These are phyloP conservation scores for Skeletonema marinoi DNA, from an alignment of 108 stramenopile genomes.

Conservation along the genomic window DNA sequence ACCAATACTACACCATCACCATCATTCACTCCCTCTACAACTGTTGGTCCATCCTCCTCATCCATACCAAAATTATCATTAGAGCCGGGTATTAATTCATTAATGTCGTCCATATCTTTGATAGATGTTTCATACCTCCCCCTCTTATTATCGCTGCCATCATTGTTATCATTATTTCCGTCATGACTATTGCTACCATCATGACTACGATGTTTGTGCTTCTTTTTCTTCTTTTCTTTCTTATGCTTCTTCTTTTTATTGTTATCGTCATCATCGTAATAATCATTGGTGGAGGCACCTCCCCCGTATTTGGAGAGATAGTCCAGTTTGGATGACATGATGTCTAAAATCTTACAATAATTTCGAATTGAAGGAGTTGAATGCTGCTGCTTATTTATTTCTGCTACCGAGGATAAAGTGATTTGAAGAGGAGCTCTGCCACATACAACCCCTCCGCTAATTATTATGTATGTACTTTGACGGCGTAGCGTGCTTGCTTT, in stretches of 20 bases:
- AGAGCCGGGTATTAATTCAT: background rate
- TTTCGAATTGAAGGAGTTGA: too few relatives aligned
- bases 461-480: too few relatives aligned
- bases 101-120: conserved; percentile 28
- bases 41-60: conserved; percentile 35
- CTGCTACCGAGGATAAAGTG: too few relatives aligned
- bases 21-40: conserved; percentile 3
- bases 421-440: too few relatives aligned
- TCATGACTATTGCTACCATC: background rate
- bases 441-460: too few relatives aligned
- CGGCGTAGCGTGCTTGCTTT: too few relatives aligned
- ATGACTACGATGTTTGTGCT: background rate
- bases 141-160: background rate
- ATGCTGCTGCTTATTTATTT: background rate
- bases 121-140: conserved; percentile 6
- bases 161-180: background rate
- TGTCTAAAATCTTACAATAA: too few relatives aligned
- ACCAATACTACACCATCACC: background rate
- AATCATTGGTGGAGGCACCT: background rate
- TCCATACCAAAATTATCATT: conserved; percentile 10
- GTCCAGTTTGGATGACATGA: conserved; percentile 42
- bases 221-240: conserved; percentile 6
- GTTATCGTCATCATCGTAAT: conserved; percentile 1
- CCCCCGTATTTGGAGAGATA: conserved; percentile 57
- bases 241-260: conserved; percentile 38